A percentile compares a stretch with the other conserved stretches of the same genome.
Evolutionary conservation across 1,139 yeast genomes (phyloP).

Genomic region (Hemisphaericaspora subhashii): DNA sequence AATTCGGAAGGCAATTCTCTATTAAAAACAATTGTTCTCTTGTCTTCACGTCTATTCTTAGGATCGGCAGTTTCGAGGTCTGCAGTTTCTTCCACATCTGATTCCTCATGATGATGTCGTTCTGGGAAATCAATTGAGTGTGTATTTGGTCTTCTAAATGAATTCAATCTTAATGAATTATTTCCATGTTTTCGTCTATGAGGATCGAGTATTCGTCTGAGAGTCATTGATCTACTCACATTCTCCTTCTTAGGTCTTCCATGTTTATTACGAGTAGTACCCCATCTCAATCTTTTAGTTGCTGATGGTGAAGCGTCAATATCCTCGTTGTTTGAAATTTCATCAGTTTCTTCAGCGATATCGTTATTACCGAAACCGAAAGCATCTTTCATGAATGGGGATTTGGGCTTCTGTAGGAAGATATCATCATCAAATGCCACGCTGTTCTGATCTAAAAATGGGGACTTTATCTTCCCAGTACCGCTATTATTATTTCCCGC

Average conservation of each 20-base stretch:
- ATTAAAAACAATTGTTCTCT: conserved; percentile 66
- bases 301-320: conserved; percentile 10
- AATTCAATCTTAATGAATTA: conserved; percentile 11
- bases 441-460: conserved; percentile 14
- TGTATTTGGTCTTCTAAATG: conserved; percentile 23
- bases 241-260: conserved; percentile 60
- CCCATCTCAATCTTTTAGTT: conserved; percentile 80
- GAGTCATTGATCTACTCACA: conserved; percentile 48
- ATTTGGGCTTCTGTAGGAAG: conserved; percentile 8
- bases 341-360: conserved; percentile 19
- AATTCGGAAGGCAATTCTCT: conserved; percentile 63
- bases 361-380: background rate
- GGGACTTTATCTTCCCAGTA: conserved; percentile 10
- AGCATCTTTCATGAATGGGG: conserved; percentile 21
- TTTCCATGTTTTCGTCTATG: conserved; percentile 7
- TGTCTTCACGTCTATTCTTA: conserved; percentile 40
- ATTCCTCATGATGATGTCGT: conserved; percentile 18
- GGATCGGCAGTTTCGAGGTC: conserved; percentile 32
- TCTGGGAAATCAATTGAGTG: conserved; percentile 26
- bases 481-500: background rate
- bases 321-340: conserved; percentile 13
- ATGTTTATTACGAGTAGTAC: conserved; percentile 76
- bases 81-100: conserved; percentile 18
- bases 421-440: conserved; percentile 6
- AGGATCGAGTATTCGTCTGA: conserved; percentile 31